Evolutionary conservation across 139 green algal species (phyloP).

Genomic region (Chlamydomonas asymmetrica): DNA sequence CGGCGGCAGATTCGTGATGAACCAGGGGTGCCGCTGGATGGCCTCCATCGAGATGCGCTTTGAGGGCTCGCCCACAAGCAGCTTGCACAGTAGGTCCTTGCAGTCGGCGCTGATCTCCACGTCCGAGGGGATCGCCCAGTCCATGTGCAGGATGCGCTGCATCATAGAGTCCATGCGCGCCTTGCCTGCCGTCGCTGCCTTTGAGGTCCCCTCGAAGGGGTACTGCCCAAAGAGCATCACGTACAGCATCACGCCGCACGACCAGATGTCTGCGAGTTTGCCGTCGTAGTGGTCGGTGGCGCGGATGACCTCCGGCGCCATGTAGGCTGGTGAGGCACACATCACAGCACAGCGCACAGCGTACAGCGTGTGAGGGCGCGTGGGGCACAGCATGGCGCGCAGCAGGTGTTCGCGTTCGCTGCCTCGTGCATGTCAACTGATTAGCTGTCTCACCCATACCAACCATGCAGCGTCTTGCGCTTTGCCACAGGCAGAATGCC

Average conservation of each 20-base stretch:
- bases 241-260: constrained; percentile 96
- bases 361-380: no score
- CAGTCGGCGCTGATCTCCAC: constrained; percentile 46
- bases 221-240: constrained; percentile 96
- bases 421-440: no score
- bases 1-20: constrained; percentile 84
- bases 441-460: no score
- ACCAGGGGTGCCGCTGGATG: constrained; percentile 82
- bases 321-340: no score
- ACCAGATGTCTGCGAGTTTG: constrained; percentile 78
- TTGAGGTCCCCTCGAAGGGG: constrained; percentile 84
- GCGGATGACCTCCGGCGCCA: constrained; percentile 89
- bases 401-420: no score
- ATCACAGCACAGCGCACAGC: no score
- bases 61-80: constrained; percentile 54
- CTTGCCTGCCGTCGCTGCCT: constrained; percentile 11
- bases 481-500: no score
- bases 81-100: constrained; percentile 55
- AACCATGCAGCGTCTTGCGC: no score
- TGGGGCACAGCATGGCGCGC: no score
- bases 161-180: constrained; percentile 49
- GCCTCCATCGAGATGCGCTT: constrained; percentile 57
- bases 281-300: constrained; percentile 64
- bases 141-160: constrained; percentile 53
- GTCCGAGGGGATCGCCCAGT: constrained; percentile 32